Evolutionary conservation across 192 early-diverging fungal species (phyloP).

Genomic region (Entomortierella beljakovae): DNA sequence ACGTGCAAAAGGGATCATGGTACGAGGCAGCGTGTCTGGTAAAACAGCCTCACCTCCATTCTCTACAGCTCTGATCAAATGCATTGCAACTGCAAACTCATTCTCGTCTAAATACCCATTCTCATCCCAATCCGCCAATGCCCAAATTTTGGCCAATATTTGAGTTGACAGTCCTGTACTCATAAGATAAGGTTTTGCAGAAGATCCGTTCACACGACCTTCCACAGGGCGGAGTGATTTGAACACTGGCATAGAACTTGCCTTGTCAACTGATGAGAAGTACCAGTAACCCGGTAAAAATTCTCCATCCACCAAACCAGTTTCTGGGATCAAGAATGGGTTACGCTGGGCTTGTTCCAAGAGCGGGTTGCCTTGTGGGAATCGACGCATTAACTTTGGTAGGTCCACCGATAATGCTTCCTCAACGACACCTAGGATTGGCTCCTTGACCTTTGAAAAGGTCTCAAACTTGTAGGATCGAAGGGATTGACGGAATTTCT

Average conservation of each 20-base stretch:
- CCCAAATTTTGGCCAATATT: conserved; percentile 79
- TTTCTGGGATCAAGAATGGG: conserved; percentile 56
- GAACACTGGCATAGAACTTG: conserved; percentile 61
- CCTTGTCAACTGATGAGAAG: conserved; percentile 65
- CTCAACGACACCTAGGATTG: conserved; percentile 73
- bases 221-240: conserved; percentile 62
- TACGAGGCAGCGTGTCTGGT: conserved; percentile 58
- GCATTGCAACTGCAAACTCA: conserved; percentile 89
- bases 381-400: conserved; percentile 79
- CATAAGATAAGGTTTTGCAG: conserved; percentile 67
- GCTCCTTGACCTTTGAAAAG: conserved; percentile 80
- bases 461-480: conserved; percentile 83
- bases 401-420: conserved; percentile 82
- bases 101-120: conserved; percentile 87
- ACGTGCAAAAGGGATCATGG: conserved; percentile 54
- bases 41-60: conserved; percentile 53
- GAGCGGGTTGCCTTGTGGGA: conserved; percentile 82
- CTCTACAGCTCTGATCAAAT: conserved; percentile 62
- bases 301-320: conserved; percentile 13
- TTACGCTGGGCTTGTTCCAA: conserved; percentile 68
- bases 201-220: conserved; percentile 65
- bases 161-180: conserved; percentile 75
- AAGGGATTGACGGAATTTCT: conserved; percentile 76
- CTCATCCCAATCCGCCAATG: conserved; percentile 79
- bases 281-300: conserved; percentile 65